Evolutionary conservation across 768 basidiomycete species (phyloP), one percentile per base, ranked within the genome.

Genomic region (Tulasnella sp.): DNA sequence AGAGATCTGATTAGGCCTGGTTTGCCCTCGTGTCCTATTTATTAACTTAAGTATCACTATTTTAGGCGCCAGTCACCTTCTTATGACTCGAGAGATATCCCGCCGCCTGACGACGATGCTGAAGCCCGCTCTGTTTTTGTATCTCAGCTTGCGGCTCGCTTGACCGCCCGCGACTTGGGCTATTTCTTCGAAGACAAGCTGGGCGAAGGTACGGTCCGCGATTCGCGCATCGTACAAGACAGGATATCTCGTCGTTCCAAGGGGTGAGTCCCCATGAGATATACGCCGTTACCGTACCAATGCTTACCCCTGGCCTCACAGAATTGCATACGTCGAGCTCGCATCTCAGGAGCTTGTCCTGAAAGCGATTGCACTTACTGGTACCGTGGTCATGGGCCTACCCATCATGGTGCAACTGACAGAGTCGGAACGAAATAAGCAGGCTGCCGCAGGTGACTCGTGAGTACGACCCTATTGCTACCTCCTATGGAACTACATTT

Each of bases 81-180:
- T 27, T 86, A 88, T 65, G 86, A 86, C 75, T 73, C 60, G 34
- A 88, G 90, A 66, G 73, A 72, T 56, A 64, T 65, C 65, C 76
- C 75, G 21, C 85, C 86, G 5, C 86, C 86, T 67, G 90, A 93
- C 72, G 92, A 97, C 70, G 95, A 98, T 69, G 93, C 91, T 58
- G 96, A 98, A 82, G 86, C 90, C 69, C 87, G 96, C 72, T 97
- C 96, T 67, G 91, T 97, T 66, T 98, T 98, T 74, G 92, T 96
- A 70, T 95, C 94, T 67, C 96, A 98, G 75, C 84, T 99, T 70
- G 91, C 96, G 67, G 92, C 93, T 63, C 86, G 92, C 69, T 82
- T 98, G 70, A 97, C 94, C 61, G 92, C 94, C 67, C 84, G 92
- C 70, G 96, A 99, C 76, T 77, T 99, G 73, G 94, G 94, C 65